Evolutionary conservation across 345 rosid species (phyloP), one percentile per base, ranked within the genome.

Genomic region (Populus nigra): DNA sequence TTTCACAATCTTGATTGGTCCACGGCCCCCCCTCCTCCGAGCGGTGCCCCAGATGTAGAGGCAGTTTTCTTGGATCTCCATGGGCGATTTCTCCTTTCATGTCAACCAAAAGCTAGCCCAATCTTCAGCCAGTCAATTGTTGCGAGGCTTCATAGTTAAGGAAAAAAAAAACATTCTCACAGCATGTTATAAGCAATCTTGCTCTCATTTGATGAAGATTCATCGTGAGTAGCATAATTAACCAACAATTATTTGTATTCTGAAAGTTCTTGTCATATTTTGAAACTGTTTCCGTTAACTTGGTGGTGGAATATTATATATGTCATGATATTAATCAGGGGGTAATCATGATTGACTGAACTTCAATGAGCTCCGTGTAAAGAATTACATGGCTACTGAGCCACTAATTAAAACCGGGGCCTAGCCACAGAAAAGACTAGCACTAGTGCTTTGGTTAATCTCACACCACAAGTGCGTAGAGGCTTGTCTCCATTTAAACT

Each of bases 381-480:
- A 33, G 5, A 33, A 39, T 39, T 39, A 39, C 43, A 39, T 39
- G 43, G 50, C 50, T 11, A 1, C 50, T 4, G 50, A 39, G 50
- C 17, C 50, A 13, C 50, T 47, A 1, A 1, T 0, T 1, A 9
- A 57, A 57, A 57, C 63, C 5, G 5, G 25, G 62, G 10, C 0
- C 62, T n/a, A 45, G 2, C 63, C 63, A n/a, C 29, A n/a, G 5
- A 8, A 1, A 57, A 10, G 2, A 25, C 27, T 57, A n/a, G 62
- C 8, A 27, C 27, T 20, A 18, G 72, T 59, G 25, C 59, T 67
- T 43, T 33, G 22, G 66, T 75, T 74, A 45, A 77, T 61, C 35
- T 65, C 31, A 29, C 79, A 67, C 81, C 81, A 71, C 83, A 80
- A 76, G 41, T 53, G 49, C 25, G 13, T 6, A 4, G n/a, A 27